Base-by-base conservation (phyloP, 495 filamentous ascomycete genomes). In the Neurospora discreta region DNA sequence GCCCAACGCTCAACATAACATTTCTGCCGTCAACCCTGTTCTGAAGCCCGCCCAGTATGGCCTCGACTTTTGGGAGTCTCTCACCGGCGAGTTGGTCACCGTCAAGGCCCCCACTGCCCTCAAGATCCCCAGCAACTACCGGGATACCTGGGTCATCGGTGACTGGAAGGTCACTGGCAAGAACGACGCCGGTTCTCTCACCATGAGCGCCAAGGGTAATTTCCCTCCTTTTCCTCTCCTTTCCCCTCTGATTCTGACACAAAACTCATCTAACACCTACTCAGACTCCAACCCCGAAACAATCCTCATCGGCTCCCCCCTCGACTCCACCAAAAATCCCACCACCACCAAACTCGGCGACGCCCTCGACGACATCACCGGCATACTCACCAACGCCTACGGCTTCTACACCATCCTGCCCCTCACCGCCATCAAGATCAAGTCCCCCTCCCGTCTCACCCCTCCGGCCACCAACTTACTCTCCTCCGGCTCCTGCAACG, bases 21-120 rank as follows among this genome's bases (percentile, higher is more conserved):
- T 90, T 71, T 87, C 87, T 0, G 82, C 77, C 13, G 82, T 77
- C 30, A 90, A 90, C 75, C 87, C 87, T 0, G 78, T 78, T 1
- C 78, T 89, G 18, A 41, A 88, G 46, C 87, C 88, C 4, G 77
- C 81, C 5, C 72, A 81, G 68, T 89, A 87, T 72, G 89, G 88
- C 1, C 74, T 90, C 68, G 89, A 90, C 76, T 90, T 90, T 74
- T 90, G 89, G 89, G 85, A 90, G 81, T 86, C 84, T 69, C 74
- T 90, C 69, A 83, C 75, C 70, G 88, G 89, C 23, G 88, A 90
- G 75, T 74, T 88, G 38, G 87, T 90, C 13, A 87, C 82, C 0
- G 75, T 90, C 39, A 80, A 79, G 69, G 81, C 74, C 3, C 81
- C 89, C 3, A 81, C 71, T 1, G 84, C 84, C 8, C 76, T 89